Evolutionary conservation across 257 asterid genomes (phyloP), one percentile per base, ranked within the genome.

Genomic region (Fraxinus cuspidata): DNA sequence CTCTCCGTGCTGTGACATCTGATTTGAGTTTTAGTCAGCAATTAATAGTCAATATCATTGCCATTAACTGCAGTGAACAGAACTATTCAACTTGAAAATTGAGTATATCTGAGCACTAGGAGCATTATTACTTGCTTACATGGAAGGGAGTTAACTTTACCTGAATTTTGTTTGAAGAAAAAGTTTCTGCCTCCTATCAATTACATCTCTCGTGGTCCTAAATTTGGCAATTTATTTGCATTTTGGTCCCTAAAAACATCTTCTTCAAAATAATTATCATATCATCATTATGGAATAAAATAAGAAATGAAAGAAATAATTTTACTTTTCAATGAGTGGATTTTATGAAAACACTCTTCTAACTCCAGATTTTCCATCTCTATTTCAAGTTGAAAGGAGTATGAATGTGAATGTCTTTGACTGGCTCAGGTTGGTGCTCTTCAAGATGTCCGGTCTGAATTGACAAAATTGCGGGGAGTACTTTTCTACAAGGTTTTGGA

Each of bases 371-470:
- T 70, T 74, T 19, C 66, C 21, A 72, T 56, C 81, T 69, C 53
- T 77, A 64, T 77, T 75, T 81, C 82, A 78, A 56, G 80, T 77
- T 84, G 79, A 72, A 77, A 82, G 77, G 79, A 78, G 68, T 73
- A 79, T 79, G 72, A 76, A 38, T 66, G 23, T 78, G 74, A 82
- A 73, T 74, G 58, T 84, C 80, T 56, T 56, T 79, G 77, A 87
- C 79, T 84, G 83, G 79, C 78, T 77, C 81, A 96, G 99, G 98
- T 96, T 82, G 99, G 99, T 70, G 99, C 99, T 79, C 97, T 96
- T 85, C 99, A 96, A 89, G 99, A 96, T 88, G 96, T 96, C 77
- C 93, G 98, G 79, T 89, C 99, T 68, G 99, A 96, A 85, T 86
- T 96, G 94, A 86, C 91, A 75, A 96, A 96, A 86, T 87, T 96